Percentiles rank a stretch among this genome's conserved stretches.
Evolutionary conservation across 352 stramenopile species (phyloP).

Genomic region (Pythium rhizo-oryzae): DNA sequence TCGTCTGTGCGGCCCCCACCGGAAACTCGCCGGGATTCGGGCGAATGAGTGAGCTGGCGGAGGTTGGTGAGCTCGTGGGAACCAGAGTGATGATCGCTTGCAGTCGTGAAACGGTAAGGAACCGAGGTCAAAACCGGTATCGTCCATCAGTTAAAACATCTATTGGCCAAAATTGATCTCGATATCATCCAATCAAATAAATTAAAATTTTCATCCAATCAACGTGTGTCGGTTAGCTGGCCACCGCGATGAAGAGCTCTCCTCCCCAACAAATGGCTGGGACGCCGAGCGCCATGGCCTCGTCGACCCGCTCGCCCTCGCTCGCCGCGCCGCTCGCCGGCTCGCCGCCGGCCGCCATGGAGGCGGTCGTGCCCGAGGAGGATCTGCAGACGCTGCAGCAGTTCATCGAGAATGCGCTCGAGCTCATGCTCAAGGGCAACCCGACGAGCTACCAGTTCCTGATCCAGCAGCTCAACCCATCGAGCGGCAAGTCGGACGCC

Average conservation of each 20-base stretch:
- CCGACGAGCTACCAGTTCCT: constrained; percentile 78
- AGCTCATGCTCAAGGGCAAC: constrained; percentile 85
- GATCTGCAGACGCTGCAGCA: constrained; percentile 72
- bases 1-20: neutral
- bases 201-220: neutral
- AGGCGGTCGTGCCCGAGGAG: constrained; percentile 38
- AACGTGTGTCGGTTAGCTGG: neutral
- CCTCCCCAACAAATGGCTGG: constrained; percentile 14
- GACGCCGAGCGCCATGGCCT: constrained; percentile 13
- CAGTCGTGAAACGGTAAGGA: constrained; percentile 14
- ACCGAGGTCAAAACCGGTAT: neutral
- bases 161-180: neutral
- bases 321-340: neutral
- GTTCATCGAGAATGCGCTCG: constrained; percentile 87
- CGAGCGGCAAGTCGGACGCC: constrained; percentile 36
- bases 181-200: no score
- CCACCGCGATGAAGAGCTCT: neutral
- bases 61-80: neutral
- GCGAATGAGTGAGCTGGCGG: neutral
- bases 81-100: constrained; percentile 17
- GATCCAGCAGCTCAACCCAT: constrained; percentile 59
- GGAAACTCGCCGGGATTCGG: constrained; percentile 12
- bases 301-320: constrained; percentile 11
- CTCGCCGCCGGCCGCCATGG: constrained; percentile 6
- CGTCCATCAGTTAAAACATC: neutral